Conservation (phyloP, 2,329 filamentous ascomycete species). For the Calonectria pteridis region DNA sequence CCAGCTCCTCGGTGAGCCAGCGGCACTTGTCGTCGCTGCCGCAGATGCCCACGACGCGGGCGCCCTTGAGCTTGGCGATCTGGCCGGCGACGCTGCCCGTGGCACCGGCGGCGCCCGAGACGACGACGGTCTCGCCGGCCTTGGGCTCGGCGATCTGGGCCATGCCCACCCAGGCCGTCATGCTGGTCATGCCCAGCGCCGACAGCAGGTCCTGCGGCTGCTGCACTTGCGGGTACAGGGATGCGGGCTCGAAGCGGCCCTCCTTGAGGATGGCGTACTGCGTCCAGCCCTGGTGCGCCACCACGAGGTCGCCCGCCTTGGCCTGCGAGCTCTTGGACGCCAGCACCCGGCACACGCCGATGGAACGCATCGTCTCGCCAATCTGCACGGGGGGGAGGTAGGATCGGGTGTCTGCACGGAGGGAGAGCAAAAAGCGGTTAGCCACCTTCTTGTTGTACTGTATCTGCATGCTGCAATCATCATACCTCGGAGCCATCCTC, state of each 20-base stretch:
- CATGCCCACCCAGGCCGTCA: conserved; percentile 84
- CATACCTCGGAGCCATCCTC: conserved; percentile 75
- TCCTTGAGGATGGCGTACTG: conserved; percentile 72
- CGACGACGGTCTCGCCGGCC: conserved; percentile 79
- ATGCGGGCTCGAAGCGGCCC: conserved; percentile 59
- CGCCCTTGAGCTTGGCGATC: conserved; percentile 80
- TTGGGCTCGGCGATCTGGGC: conserved; percentile 75
- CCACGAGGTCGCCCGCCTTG: conserved; percentile 69
- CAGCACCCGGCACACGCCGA: conserved; percentile 70
- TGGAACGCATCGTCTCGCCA: conserved; percentile 77
- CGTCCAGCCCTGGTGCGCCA: conserved; percentile 71
- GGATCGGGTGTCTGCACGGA: conserved; percentile 57
- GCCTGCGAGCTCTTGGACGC: conserved; percentile 69
- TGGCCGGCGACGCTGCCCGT: conserved; percentile 83
- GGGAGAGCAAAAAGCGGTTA: not conserved
- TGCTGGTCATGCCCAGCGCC: conserved; percentile 73
- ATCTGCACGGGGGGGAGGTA: conserved; percentile 78
- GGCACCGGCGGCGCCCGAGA: conserved; percentile 82
- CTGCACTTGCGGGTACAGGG: conserved; percentile 55
- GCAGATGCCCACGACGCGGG: conserved; percentile 72
- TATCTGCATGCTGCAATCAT: not conserved
- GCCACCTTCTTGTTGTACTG: not conserved
- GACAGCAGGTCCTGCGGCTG: conserved; percentile 71
- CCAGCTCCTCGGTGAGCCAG: conserved; percentile 73
- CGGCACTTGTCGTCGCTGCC: conserved; percentile 76